A percentile compares a stretch with the other conserved stretches of the same genome.
Evolutionary conservation across 1,284 basidiomycete species (phyloP).

Genomic region (Ceratorhiza oryzae-sativae): DNA sequence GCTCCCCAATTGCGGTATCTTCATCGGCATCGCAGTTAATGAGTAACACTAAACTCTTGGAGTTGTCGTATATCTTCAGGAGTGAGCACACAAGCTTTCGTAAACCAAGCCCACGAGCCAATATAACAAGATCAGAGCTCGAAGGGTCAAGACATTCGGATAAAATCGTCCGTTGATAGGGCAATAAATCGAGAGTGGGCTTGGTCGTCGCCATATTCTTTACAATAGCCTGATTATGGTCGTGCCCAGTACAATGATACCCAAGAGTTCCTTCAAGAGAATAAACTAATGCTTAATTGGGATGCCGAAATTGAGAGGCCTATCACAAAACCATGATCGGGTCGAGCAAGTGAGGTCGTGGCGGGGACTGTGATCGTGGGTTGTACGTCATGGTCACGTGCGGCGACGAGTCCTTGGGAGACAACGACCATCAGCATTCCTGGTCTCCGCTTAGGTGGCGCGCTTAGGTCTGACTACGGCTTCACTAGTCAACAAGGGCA

Average conservation of each 20-base stretch:
- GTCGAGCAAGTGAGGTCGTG: not conserved
- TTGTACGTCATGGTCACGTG: not conserved
- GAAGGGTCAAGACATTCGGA: conserved; percentile 61
- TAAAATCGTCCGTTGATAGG: conserved; percentile 55
- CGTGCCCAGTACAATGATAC: too few relatives aligned
- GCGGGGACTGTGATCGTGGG: not conserved
- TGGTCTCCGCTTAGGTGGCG: not conserved
- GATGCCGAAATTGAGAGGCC: too few relatives aligned
- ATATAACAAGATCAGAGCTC: conserved; percentile 80
- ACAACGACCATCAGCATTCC: conserved; percentile 1
- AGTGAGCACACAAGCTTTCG: conserved; percentile 83
- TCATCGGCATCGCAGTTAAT: conserved; percentile 89
- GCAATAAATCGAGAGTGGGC: conserved; percentile 46
- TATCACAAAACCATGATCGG: not conserved
- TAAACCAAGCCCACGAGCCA: conserved; percentile 88
- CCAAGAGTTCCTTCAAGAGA: too few relatives aligned
- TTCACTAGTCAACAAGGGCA: not conserved
- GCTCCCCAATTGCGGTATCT: conserved; percentile 89
- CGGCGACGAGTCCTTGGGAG: not conserved
- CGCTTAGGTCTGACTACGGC: not conserved
- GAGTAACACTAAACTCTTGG: conserved; percentile 82
- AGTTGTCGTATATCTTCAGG: conserved; percentile 91
- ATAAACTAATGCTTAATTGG: too few relatives aligned
- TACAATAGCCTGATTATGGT: not conserved
- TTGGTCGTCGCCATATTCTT: conserved; percentile 36